Evolutionary conservation across 192 early-diverging fungal species (phyloP).

Genomic region (Mortierella hygrophila): DNA sequence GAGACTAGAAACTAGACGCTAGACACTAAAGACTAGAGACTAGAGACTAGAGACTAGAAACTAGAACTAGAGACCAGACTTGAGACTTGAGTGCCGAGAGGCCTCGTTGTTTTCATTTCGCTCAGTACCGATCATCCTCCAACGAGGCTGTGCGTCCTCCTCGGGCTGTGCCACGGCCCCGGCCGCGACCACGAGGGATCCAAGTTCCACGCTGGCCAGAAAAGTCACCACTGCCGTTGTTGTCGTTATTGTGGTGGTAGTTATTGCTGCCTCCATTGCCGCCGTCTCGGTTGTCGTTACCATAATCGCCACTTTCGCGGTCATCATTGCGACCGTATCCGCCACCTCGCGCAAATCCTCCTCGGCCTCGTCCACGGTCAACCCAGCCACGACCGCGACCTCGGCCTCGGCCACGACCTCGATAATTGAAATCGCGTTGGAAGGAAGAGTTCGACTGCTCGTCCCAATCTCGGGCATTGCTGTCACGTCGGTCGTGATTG

Average conservation of each 20-base stretch:
- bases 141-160: slow-evolving; percentile 17
- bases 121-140: slow-evolving; percentile 9
- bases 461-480: slow-evolving; percentile 13
- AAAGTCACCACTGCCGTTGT: not conserved
- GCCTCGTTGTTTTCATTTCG: not conserved
- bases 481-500: not conserved
- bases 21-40: not conserved
- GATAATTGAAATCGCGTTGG: slow-evolving; percentile 3
- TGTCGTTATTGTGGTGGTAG: not conserved
- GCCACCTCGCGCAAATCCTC: not conserved
- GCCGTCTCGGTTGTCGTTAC: slow-evolving; percentile 5
- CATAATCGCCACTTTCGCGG: slow-evolving; percentile 7
- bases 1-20: too few relatives aligned
- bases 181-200: slow-evolving; percentile 21
- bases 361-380: slow-evolving; percentile 2
- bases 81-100: not conserved
- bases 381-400: slow-evolving; percentile 19
- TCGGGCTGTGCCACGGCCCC: slow-evolving; percentile 8
- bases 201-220: slow-evolving; percentile 4
- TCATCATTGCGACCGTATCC: slow-evolving; percentile 5
- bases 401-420: slow-evolving; percentile 15
- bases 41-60: not conserved
- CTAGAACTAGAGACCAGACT: not conserved
- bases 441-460: not conserved
- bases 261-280: not conserved